Evolutionary conservation across 2,329 filamentous ascomycete genomes (phyloP).

Genomic region (Phoma herbarum): DNA sequence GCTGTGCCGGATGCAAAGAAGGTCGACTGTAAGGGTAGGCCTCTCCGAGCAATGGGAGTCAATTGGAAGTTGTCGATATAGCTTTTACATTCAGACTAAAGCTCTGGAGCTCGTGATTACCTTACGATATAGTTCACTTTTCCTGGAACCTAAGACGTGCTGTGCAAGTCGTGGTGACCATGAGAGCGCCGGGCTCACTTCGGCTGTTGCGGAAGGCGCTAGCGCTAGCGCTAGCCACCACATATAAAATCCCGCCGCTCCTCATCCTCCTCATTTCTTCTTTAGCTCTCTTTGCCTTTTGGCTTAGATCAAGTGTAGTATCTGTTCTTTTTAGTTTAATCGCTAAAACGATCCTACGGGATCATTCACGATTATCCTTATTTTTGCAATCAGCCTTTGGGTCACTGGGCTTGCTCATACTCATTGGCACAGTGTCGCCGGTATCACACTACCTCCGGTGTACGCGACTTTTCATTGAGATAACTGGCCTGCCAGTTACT

Average conservation of each 20-base stretch:
- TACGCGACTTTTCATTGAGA: constrained; percentile 63
- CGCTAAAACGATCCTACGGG: constrained; percentile 15
- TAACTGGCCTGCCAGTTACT: constrained; percentile 61
- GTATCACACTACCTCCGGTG: constrained; percentile 32
- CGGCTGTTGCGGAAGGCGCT: neutral
- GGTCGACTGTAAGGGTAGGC: no score
- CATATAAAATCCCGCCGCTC: neutral
- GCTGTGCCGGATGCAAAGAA: no score
- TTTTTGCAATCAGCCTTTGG: constrained; percentile 27
- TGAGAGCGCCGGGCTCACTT: neutral
- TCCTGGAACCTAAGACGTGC: neutral
- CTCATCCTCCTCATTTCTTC: constrained; percentile 10
- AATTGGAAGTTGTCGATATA: no score
- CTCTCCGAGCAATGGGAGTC: no score
- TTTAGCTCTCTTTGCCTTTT: constrained; percentile 25
- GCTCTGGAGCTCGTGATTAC: neutral
- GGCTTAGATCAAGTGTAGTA: constrained; percentile 24
- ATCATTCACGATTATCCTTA: constrained; percentile 4
- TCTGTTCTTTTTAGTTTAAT: constrained; percentile 17
- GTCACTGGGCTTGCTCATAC: constrained; percentile 34
- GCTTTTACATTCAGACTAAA: neutral
- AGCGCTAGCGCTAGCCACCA: neutral
- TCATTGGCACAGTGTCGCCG: constrained; percentile 32
- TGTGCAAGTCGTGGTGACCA: neutral
- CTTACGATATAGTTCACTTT: neutral